Evolutionary conservation across 352 stramenopile genomes (phyloP), one percentile per base, ranked within the genome.

Genomic region (Globisporangium canariense): DNA sequence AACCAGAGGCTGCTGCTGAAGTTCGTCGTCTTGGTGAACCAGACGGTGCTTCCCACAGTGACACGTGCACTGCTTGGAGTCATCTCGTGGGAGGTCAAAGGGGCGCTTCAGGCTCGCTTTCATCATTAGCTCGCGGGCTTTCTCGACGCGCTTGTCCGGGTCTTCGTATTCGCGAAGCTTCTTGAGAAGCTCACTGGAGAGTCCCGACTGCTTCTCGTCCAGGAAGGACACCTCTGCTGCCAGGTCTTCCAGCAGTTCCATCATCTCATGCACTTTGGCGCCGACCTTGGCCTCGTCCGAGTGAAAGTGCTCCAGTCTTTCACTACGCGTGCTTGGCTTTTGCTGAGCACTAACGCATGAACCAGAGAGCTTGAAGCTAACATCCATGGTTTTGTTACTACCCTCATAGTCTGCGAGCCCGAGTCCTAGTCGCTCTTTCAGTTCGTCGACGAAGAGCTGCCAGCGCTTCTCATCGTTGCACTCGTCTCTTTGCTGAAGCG

Each of bases 381-480:
- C 11, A 20, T 20, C 50, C 20, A 34, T 18, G 66, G 55, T 2
- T 50, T 56, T 13, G 60, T 46, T 4, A 18, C 60, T n/a, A 32
- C 52, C 3, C 30, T 65, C 16, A 20, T 45, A 22, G 7, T 60
- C 34, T 1, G 49, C 3, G 2, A 45, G 11, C 73, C 47, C 7
- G 77, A 51, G 8, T 65, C 66, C 32, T 83, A 61, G 28, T 68
- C 62, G 41, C 14, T 79, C 72, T 20, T 80, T 76, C 18, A 89
- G 63, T 51, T 91, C 80, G 20, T 79, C 69, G 14, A 91, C 52
- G 10, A 89, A 72, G 0, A 57, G 60, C 61, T 79, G 69, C 58
- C 79, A 86, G 4, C 70, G 59, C 66, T 88, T 91, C 34, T 85
- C 75, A 18, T 85, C 73, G 53, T 89, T 89, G 22, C 57, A 57